Percentiles rank a stretch among this genome's conserved stretches.
Evolutionary conservation across 768 basidiomycete species (phyloP).

Genomic region (Tricholoma furcatifolium): DNA sequence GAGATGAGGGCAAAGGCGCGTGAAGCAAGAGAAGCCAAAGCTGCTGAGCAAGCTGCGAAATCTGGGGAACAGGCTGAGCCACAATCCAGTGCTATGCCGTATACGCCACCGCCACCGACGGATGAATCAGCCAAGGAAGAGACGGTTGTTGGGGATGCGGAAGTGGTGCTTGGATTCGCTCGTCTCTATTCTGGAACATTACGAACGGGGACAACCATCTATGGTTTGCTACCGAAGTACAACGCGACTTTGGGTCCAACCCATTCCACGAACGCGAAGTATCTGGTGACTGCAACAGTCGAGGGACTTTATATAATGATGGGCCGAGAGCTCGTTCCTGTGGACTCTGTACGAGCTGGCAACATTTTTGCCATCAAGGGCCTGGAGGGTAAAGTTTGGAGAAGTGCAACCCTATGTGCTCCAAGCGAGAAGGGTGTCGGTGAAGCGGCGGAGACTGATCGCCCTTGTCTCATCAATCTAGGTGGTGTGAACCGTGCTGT

Average conservation of each 20-base stretch:
- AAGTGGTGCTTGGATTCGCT: conserved; percentile 88
- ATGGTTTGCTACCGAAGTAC: conserved; percentile 88
- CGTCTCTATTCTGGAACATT: conserved; percentile 91
- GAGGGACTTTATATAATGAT: conserved; percentile 93
- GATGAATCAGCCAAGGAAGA: conserved; percentile 16
- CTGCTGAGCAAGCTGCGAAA: conserved; percentile 15
- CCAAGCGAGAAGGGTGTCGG: conserved; percentile 46
- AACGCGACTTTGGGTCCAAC: conserved; percentile 55
- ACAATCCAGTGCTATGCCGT: conserved; percentile 10
- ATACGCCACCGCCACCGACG: conserved; percentile 11
- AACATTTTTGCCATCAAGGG: conserved; percentile 94
- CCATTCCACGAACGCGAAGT: conserved; percentile 67
- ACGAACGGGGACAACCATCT: conserved; percentile 57
- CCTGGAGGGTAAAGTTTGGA: conserved; percentile 84
- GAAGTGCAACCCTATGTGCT: conserved; percentile 87
- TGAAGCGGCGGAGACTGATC: conserved; percentile 27
- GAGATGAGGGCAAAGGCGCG: conserved; percentile 72
- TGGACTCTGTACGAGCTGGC: conserved; percentile 82
- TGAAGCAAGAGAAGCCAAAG: conserved; percentile 44
- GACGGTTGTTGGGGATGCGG: conserved; percentile 35
- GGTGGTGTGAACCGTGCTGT: conserved; percentile 71
- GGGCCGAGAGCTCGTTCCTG: conserved; percentile 90
- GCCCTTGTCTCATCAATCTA: conserved; percentile 72
- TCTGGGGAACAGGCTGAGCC: conserved; percentile 11
- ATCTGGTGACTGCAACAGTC: conserved; percentile 60